Conservation (phyloP, 371 early-diverging fungal genomes). For the Haplosporangium sp. region DNA sequence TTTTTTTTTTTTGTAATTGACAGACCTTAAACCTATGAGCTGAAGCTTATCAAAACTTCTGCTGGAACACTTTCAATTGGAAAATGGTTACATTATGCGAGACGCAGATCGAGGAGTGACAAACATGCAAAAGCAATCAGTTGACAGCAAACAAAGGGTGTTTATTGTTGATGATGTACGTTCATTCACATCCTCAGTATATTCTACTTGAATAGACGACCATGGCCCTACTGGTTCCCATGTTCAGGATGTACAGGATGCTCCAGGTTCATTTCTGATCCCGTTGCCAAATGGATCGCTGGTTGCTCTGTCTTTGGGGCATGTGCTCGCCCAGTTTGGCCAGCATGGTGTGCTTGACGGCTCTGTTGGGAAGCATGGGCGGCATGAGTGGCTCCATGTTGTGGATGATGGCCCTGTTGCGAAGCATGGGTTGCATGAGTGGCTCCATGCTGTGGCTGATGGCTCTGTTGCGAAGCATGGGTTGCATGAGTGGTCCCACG, state of each 20-base stretch:
- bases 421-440: not conserved
- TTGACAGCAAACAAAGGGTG: too few relatives aligned
- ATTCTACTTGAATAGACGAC: not conserved
- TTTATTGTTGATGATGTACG: too few relatives aligned
- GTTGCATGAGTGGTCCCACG: not conserved
- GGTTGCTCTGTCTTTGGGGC: slow-evolving; percentile 6
- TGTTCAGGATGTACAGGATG: slow-evolving; percentile 38
- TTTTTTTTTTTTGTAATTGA: too few relatives aligned
- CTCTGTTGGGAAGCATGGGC: not conserved
- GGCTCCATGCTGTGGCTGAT: slow-evolving; percentile 6
- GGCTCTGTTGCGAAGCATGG: not conserved
- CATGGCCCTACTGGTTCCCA: slow-evolving; percentile 12
- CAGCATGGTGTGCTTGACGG: not conserved
- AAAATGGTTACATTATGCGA: too few relatives aligned
- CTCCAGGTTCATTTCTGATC: slow-evolving; percentile 35
- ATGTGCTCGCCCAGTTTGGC: not conserved
- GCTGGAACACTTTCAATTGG: too few relatives aligned
- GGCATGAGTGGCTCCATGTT: not conserved
- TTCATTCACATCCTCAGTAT: too few relatives aligned
- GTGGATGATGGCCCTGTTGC: slow-evolving; percentile 1
- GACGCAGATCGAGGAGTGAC: too few relatives aligned
- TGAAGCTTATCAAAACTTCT: too few relatives aligned
- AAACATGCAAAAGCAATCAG: too few relatives aligned
- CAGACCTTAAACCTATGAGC: too few relatives aligned
- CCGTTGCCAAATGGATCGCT: slow-evolving; percentile 33